Evolutionary conservation across 2,329 filamentous ascomycete species (phyloP), one percentile per base, ranked within the genome.

Genomic region (Tolypocladium endophyticum): DNA sequence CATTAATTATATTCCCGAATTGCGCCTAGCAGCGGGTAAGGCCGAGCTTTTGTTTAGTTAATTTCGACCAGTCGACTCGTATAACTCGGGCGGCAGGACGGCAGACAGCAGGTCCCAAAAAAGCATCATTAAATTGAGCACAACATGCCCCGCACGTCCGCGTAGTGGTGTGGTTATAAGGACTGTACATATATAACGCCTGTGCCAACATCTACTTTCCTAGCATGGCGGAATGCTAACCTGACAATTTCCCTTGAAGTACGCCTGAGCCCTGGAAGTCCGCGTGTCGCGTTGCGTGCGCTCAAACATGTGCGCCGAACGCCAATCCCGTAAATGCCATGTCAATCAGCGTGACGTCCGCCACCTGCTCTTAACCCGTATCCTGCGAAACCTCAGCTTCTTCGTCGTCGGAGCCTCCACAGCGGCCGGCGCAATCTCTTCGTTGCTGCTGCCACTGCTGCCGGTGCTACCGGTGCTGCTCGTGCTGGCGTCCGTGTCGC

Each of bases 381-480:
- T 57, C 28, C 56, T 39, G 16, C 47, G 36, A 28, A 58, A 58
- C 47, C 57, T n/a, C 43, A 12, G 23, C 23, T 56, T 61, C 62
- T 33, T 57, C 12, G 33, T 5, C 20, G 43, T 2, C 41, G 56
- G 28, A 14, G 61, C 41, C 20, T 62, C 58, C 7, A 53, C 55
- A 4, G 43, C 39, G 1, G 58, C 59, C 18, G 56, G 57, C 30
- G 58, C 25, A 7, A 43, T 39, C 35, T 30, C 54, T 2, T 60
- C 61, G 36, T 54, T 64, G 45, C 54, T 62, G 47, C 61, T 62
- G 38, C 35, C 55, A n/a, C n/a, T n/a, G n/a, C n/a, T n/a, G n/a
- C n/a, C n/a, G n/a, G n/a, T n/a, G n/a, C n/a, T n/a, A n/a, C n/a
- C 55, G 1, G 61, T 64, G 36, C 59, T 65, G 56, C 58, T 61